Evolutionary conservation across 2,329 filamentous ascomycete species (phyloP).

Genomic region (Fusarium sp.): DNA sequence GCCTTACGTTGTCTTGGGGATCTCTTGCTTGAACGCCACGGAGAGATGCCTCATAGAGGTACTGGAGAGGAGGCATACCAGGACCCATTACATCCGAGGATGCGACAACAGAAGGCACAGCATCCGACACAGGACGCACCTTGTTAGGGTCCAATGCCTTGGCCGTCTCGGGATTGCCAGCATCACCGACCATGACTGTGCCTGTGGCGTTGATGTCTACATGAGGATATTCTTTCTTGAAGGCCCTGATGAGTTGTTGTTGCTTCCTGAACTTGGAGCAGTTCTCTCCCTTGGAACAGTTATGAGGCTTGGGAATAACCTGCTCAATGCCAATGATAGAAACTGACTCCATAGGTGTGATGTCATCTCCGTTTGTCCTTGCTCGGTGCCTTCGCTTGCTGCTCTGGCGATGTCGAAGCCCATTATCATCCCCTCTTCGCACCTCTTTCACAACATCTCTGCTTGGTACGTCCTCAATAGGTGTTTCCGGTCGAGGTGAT

Average conservation of each 20-base stretch:
- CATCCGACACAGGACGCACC: constrained; percentile 77
- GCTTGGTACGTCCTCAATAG: constrained; percentile 71
- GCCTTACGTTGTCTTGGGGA: constrained; percentile 91
- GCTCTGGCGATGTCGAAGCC: constrained; percentile 55
- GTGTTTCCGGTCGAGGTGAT: constrained; percentile 67
- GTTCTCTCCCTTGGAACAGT: constrained; percentile 86
- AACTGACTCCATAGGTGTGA: constrained; percentile 84
- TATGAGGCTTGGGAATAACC: constrained; percentile 84
- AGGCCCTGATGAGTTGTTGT: constrained; percentile 79
- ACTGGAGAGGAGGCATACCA: constrained; percentile 72
- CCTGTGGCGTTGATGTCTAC: constrained; percentile 67
- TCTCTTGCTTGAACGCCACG: constrained; percentile 78
- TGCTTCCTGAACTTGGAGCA: constrained; percentile 87
- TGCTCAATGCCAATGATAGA: constrained; percentile 95
- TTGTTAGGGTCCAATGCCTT: constrained; percentile 67
- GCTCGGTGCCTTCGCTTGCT: constrained; percentile 57
- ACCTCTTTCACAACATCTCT: constrained; percentile 62
- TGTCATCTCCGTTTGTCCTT: constrained; percentile 68
- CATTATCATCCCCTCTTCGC: constrained; percentile 54
- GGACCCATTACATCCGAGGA: constrained; percentile 92
- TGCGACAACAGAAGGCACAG: constrained; percentile 84
- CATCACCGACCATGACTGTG: constrained; percentile 82
- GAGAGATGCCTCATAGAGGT: constrained; percentile 80
- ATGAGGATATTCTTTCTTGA: constrained; percentile 81
- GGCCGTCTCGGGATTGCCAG: constrained; percentile 79